These are phyloP conservation scores for Venturia aucupariae DNA, from an alignment of 2,329 filamentous ascomycete genomes.

Conservation along the genomic window DNA sequence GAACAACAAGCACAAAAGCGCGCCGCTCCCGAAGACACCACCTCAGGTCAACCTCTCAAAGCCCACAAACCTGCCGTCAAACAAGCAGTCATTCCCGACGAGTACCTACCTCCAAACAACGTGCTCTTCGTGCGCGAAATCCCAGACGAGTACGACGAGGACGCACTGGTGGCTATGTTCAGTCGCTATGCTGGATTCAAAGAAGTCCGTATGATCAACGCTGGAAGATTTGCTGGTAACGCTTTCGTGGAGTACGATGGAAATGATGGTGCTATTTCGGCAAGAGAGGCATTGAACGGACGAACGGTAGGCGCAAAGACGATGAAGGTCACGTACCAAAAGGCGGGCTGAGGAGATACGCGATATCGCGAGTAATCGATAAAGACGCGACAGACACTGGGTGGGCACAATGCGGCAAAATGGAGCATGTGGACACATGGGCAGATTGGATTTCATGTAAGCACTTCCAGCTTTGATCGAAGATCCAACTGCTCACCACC, in stretches of 20 bases:
- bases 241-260: conserved; percentile 95
- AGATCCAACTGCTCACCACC: conserved; percentile 2
- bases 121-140: conserved; percentile 90
- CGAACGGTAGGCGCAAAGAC: conserved; percentile 70
- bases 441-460: conserved; percentile 5
- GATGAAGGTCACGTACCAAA: conserved; percentile 94
- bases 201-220: conserved; percentile 83
- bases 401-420: not conserved
- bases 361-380: not conserved
- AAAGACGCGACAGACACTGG: not conserved
- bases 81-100: conserved; percentile 78
- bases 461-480: not conserved
- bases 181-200: conserved; percentile 86
- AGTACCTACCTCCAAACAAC: conserved; percentile 96
- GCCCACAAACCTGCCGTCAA: conserved; percentile 60
- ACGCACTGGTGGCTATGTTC: conserved; percentile 72
- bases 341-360: conserved; percentile 4
- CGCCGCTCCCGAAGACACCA: conserved; percentile 28
- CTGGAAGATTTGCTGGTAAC: conserved; percentile 60
- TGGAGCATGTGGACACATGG: not conserved
- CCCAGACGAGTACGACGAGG: conserved; percentile 76
- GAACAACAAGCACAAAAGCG: conserved; percentile 13
- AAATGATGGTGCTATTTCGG: conserved; percentile 79
- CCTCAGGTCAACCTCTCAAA: conserved; percentile 49
- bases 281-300: conserved; percentile 86